A percentile compares a stretch with the other conserved stretches of the same genome.
Conservation (phyloP, 2,329 filamentous ascomycete genomes). For the Zymoseptoria crescenta region DNA sequence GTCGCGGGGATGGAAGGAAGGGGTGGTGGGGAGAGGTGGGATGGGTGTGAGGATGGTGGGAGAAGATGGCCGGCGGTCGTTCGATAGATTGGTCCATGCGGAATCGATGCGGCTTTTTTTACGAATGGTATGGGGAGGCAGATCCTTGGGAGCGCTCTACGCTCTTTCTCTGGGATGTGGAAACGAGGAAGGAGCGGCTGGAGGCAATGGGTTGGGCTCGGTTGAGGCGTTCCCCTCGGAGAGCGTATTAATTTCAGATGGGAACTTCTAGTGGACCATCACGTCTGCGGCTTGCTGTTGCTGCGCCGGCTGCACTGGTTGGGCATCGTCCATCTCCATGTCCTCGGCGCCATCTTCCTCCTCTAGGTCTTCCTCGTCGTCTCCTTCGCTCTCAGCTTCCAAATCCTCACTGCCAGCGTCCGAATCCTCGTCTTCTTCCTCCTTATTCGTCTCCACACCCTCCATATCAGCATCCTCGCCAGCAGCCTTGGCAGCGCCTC, state of each 20-base stretch:
- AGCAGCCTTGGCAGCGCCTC: constrained; percentile 29
- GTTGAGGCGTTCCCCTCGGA: not conserved
- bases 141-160: no score
- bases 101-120: no score
- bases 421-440: constrained; percentile 57
- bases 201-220: not conserved
- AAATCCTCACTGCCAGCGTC: constrained; percentile 53
- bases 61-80: no score
- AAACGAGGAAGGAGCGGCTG: not conserved
- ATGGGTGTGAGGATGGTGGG: no score
- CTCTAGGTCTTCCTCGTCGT: constrained; percentile 36
- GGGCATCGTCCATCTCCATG: constrained; percentile 25
- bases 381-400: constrained; percentile 37
- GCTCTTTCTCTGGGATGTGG: not conserved
- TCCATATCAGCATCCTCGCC: constrained; percentile 69
- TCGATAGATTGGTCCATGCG: no score
- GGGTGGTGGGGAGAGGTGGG: no score
- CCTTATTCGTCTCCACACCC: constrained; percentile 52
- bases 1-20: no score
- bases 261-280: constrained; percentile 20
- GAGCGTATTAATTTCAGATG: not conserved
- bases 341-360: constrained; percentile 31
- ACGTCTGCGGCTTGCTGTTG: constrained; percentile 17
- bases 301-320: constrained; percentile 7
- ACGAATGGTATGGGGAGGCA: no score